phyloP scores from a whole-genome alignment of 139 green algal species.

The Haematococcus sp. region DNA sequence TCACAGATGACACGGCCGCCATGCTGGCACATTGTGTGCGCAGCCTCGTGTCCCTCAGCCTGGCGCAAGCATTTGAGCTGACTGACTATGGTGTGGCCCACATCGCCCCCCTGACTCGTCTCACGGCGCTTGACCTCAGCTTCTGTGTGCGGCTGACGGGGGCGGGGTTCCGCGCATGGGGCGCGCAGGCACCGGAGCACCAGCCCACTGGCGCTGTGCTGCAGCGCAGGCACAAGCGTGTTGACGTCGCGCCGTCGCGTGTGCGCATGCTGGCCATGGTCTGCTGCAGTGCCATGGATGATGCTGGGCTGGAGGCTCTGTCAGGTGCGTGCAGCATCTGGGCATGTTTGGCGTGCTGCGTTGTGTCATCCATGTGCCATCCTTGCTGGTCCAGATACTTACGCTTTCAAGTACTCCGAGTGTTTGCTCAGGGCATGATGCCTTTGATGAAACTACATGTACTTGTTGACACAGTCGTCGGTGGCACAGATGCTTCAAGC shows the following conservation, averaged over 20 bases:
- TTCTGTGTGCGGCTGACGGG: slow-evolving; percentile 18
- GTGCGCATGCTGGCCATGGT: slow-evolving; percentile 40
- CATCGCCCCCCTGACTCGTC: slow-evolving; percentile 20
- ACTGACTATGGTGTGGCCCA: slow-evolving; percentile 33
- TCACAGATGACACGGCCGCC: not conserved
- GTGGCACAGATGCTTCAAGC: no score
- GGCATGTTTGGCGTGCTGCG: not conserved
- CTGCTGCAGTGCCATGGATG: slow-evolving; percentile 26
- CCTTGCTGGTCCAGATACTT: no score
- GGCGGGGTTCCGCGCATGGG: slow-evolving; percentile 12
- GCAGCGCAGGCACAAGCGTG: not conserved
- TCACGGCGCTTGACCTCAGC: slow-evolving; percentile 27
- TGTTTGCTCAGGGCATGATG: no score
- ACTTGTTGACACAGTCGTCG: no score
- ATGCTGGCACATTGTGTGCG: not conserved
- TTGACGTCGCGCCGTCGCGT: not conserved
- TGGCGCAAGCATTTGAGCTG: not conserved
- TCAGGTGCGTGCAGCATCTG: not conserved
- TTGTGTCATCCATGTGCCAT: no score
- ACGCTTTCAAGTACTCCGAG: no score
- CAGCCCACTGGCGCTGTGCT: not conserved
- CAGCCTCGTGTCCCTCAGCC: not conserved
- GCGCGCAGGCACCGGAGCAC: not conserved
- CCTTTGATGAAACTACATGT: no score
- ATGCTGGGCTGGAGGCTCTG: slow-evolving; percentile 29